A percentile compares a stretch with the other conserved stretches of the same genome.
Evolutionary conservation across 2,329 filamentous ascomycete genomes (phyloP).

Genomic region (Hirsutella rhossiliensis): DNA sequence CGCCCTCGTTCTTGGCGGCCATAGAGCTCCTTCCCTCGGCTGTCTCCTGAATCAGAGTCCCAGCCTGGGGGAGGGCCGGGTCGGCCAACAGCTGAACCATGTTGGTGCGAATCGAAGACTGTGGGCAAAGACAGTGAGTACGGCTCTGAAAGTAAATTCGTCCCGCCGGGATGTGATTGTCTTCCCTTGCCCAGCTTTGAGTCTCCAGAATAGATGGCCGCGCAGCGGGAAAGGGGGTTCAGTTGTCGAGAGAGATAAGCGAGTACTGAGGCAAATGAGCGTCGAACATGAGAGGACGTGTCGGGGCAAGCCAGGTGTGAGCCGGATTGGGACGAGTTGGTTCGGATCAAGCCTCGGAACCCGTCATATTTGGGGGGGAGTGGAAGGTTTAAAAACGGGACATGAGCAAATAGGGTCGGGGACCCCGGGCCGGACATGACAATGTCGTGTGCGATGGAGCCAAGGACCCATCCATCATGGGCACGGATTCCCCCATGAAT

Average conservation of each 20-base stretch:
- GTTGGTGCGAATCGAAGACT: slow-evolving; percentile 1
- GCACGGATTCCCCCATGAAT: neutral
- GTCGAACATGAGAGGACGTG: too few species aligned
- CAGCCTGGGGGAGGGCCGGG: slow-evolving; percentile 14
- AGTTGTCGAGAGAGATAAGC: too few species aligned
- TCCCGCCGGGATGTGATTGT: too few species aligned
- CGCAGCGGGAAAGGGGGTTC: too few species aligned
- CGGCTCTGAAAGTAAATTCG: too few species aligned
- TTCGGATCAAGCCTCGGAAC: too few species aligned
- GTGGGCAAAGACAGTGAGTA: too few species aligned
- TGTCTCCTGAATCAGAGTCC: slow-evolving; percentile 11
- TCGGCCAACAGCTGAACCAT: slow-evolving; percentile 22
- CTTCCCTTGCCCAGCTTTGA: too few species aligned
- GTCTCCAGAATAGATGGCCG: too few species aligned
- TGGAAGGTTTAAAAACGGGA: neutral
- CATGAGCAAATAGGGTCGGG: neutral
- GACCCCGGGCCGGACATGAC: neutral
- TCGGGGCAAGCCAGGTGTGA: too few species aligned
- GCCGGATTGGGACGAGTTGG: too few species aligned
- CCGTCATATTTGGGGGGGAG: neutral
- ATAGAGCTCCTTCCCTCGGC: slow-evolving; percentile 8
- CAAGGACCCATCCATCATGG: neutral
- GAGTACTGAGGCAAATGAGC: too few species aligned
- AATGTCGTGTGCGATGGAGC: neutral
- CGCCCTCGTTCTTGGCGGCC: slow-evolving; percentile 5